These are phyloP conservation scores for Lactifluus piperatus DNA, from an alignment of 768 basidiomycete genomes.

Conservation along the genomic window DNA sequence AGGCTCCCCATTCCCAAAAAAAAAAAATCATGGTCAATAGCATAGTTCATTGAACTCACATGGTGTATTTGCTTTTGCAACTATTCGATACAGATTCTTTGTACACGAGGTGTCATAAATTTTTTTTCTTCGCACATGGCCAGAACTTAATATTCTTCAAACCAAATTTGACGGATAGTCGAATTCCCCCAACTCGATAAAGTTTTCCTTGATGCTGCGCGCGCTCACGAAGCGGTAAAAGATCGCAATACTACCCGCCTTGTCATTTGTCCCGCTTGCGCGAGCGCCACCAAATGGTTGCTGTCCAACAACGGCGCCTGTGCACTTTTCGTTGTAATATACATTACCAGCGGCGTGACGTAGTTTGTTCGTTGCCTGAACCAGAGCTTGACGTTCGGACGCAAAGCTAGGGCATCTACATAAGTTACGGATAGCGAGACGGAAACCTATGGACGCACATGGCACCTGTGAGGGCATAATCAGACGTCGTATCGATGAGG, in stretches of 20 bases:
- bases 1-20: no score
- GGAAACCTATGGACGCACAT: conserved; percentile 47
- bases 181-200: conserved; percentile 73
- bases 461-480: conserved; percentile 90
- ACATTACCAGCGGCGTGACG: conserved; percentile 93
- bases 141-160: conserved; percentile 28
- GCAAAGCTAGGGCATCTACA: conserved; percentile 52
- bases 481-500: conserved; percentile 76
- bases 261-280: conserved; percentile 94
- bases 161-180: conserved; percentile 82
- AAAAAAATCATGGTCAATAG: no score
- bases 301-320: conserved; percentile 94
- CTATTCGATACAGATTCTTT: no score
- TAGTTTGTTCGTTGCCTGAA: conserved; percentile 71
- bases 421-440: conserved; percentile 13
- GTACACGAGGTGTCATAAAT: not conserved
- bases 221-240: conserved; percentile 80
- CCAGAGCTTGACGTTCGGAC: conserved; percentile 67
- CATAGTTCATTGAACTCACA: no score
- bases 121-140: not conserved
- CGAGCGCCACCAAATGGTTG: conserved; percentile 97
- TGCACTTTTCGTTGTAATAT: conserved; percentile 98
- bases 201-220: conserved; percentile 96
- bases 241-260: conserved; percentile 78
- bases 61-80: no score